Percentiles rank a stretch among this genome's conserved stretches.
These are phyloP conservation scores for Suaeda aralocaspica DNA, from an alignment of 148 eudicot genomes.

Conservation along the genomic window DNA sequence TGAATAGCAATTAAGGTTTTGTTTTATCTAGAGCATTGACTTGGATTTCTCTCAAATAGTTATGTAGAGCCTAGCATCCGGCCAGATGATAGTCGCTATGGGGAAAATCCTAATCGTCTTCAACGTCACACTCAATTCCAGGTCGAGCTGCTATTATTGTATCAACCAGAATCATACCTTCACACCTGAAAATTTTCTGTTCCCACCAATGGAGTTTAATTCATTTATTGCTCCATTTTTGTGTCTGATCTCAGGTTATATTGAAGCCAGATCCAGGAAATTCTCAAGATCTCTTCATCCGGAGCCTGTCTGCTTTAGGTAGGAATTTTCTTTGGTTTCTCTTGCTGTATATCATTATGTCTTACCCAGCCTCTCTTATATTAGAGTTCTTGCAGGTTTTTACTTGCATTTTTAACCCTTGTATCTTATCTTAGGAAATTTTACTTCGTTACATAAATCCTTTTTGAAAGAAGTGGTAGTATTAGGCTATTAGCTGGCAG, in stretches of 20 bases:
- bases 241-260: conserved; percentile 60
- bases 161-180: conserved; percentile 5
- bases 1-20: not conserved
- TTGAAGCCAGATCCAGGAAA: conserved; percentile 99
- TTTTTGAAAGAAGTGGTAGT: not conserved
- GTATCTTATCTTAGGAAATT: not conserved
- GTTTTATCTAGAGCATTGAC: conserved; percentile 5
- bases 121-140: conserved; percentile 99
- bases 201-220: not conserved
- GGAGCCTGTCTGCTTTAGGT: conserved; percentile 95
- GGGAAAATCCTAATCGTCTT: conserved; percentile 98
- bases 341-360: not conserved
- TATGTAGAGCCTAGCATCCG: conserved; percentile 97
- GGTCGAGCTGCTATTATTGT: conserved; percentile 38
- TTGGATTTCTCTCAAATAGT: conserved; percentile 45
- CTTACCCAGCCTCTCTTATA: not conserved
- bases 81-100: conserved; percentile 99
- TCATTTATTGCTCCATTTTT: conserved; percentile 9
- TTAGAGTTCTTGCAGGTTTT: not conserved
- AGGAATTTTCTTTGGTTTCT: conserved; percentile 5
- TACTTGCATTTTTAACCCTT: not conserved
- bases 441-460: not conserved
- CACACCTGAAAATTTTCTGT: not conserved
- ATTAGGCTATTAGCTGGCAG: not conserved
- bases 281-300: conserved; percentile 91